Conservation (phyloP, 225 moss, liverwort and hornwort species). For the Antitrichia curtipendula region DNA sequence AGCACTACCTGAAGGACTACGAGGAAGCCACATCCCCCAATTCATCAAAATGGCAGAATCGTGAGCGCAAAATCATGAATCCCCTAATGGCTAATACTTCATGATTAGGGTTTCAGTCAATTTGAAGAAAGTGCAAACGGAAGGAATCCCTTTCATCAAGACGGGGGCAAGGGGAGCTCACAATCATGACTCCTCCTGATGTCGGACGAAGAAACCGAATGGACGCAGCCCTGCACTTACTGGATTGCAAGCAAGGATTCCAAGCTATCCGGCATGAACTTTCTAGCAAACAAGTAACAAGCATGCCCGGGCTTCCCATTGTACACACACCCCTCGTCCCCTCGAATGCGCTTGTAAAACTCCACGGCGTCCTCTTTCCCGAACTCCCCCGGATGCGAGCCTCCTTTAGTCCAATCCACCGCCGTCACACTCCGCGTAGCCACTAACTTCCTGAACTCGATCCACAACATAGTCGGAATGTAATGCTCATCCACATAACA, state of each 20-base stretch:
- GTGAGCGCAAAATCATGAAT: not conserved
- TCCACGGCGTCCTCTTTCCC: slow-evolving; percentile 22
- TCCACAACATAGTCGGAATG: slow-evolving; percentile 47
- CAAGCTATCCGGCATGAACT: slow-evolving; percentile 42
- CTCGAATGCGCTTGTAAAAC: slow-evolving; percentile 16
- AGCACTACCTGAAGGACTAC: not conserved
- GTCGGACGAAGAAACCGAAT: not conserved
- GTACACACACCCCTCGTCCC: slow-evolving; percentile 8
- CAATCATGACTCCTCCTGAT: not conserved
- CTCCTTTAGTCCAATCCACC: slow-evolving; percentile 44
- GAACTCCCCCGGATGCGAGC: slow-evolving; percentile 34
- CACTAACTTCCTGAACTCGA: slow-evolving; percentile 19
- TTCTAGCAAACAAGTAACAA: slow-evolving; percentile 48
- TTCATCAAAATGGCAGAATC: not conserved
- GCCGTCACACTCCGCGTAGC: slow-evolving; percentile 44
- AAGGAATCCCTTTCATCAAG: not conserved
- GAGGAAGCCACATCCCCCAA: not conserved
- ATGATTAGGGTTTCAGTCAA: not conserved
- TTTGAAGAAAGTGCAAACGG: not conserved
- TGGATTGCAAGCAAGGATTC: slow-evolving; percentile 13
- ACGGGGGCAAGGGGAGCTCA: not conserved
- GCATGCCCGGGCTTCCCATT: slow-evolving; percentile 22
- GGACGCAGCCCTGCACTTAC: not conserved
- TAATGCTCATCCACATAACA: slow-evolving; percentile 63
- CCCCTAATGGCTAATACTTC: not conserved